Conservation (phyloP, 352 stramenopile species). For the Pythium phragmitis region DNA sequence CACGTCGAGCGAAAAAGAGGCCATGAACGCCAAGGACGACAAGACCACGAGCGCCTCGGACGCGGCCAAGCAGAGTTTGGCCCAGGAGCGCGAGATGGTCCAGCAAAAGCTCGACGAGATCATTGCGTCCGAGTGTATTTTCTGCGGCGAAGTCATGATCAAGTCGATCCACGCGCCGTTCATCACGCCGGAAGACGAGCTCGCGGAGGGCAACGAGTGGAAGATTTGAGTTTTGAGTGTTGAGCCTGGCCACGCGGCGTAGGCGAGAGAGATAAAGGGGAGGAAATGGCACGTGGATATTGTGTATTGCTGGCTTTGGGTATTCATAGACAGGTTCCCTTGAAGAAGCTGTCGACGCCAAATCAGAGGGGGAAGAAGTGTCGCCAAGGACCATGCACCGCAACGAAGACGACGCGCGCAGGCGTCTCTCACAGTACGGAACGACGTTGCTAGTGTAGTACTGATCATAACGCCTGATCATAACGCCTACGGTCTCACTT, state of each 20-base stretch:
- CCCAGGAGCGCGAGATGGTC: constrained; percentile 88
- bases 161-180: constrained; percentile 93
- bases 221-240: constrained; percentile 50
- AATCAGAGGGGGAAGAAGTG: background rate
- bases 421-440: too few species aligned
- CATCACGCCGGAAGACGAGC: constrained; percentile 87
- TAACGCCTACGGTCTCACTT: background rate
- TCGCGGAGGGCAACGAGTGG: constrained; percentile 78
- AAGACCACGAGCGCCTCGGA: constrained; percentile 50
- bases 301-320: background rate
- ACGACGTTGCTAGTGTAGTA: too few species aligned
- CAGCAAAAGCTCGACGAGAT: constrained; percentile 93
- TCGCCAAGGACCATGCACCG: background rate
- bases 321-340: background rate
- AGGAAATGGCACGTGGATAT: constrained; percentile 3
- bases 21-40: constrained; percentile 50
- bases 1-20: constrained; percentile 68
- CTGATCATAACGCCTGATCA: background rate
- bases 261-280: background rate
- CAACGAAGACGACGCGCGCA: too few species aligned
- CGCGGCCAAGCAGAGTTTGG: constrained; percentile 69
- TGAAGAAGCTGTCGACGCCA: too few species aligned
- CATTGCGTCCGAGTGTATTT: constrained; percentile 93
- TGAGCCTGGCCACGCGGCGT: background rate
- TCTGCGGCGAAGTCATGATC: constrained; percentile 95